A percentile compares a stretch with the other conserved stretches of the same genome.
phyloP scores from a whole-genome alignment of 1,284 basidiomycete species.

The Ceratobasidium sp. region DNA sequence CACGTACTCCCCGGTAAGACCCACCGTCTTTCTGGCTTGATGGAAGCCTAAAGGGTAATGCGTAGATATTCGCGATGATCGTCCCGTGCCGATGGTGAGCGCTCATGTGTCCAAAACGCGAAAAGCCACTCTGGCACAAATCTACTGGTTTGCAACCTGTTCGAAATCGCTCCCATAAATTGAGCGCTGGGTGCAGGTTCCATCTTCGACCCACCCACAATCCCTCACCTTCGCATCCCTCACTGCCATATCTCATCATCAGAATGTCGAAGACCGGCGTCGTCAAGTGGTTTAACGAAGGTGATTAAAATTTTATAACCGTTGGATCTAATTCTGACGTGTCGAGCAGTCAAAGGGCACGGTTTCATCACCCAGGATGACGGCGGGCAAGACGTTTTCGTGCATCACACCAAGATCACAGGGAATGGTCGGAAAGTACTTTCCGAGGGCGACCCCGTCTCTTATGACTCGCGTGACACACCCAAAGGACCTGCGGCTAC shows the following conservation, averaged over 20 bases:
- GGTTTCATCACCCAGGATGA: constrained; percentile 41
- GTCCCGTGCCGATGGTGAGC: neutral
- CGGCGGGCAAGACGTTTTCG: constrained; percentile 38
- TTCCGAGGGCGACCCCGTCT: constrained; percentile 23
- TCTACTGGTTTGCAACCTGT: neutral
- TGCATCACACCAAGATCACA: constrained; percentile 17
- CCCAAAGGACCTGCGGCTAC: constrained; percentile 35
- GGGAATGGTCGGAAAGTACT: constrained; percentile 15
- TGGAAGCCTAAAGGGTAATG: constrained; percentile 7
- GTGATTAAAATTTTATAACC: neutral
- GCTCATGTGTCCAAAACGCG: neutral
- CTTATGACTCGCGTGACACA: constrained; percentile 6
- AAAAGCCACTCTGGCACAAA: neutral
- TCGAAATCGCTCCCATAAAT: constrained; percentile 1
- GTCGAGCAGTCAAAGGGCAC: constrained; percentile 27
- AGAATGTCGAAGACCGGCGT: constrained; percentile 16
- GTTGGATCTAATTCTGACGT: neutral
- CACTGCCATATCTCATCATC: neutral
- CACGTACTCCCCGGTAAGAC: constrained; percentile 3
- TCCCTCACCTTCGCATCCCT: neutral
- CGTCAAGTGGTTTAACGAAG: constrained; percentile 36
- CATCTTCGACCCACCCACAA: neutral
- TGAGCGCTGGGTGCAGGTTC: neutral
- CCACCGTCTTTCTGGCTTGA: constrained; percentile 8
- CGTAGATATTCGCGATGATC: neutral